Base-by-base conservation (phyloP, 495 filamentous ascomycete species). In the Annulohypoxylon moriforme region DNA sequence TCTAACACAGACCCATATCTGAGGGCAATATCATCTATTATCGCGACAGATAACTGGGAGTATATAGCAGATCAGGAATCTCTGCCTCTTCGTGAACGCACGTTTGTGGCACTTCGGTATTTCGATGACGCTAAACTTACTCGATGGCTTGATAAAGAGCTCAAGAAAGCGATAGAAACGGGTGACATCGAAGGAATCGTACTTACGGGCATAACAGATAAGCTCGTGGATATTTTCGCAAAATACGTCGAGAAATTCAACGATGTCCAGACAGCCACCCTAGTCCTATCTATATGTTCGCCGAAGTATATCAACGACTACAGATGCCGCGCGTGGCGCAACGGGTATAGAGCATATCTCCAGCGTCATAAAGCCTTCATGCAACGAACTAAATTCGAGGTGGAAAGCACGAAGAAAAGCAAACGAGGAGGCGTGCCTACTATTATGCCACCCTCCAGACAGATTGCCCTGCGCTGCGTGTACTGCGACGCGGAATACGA, bases 161-260 rank as follows among this genome's bases (percentile, higher is more conserved):
- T 90, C 0, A 73, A 83, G 9, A 85, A 87, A 25, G 90, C 89
- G 25, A 89, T 93, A 60, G 83, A 83, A 8, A 85, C 89, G 29
- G 96, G 96, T 46, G 90, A 97, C 75, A 89, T 97, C 57, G 93
- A 97, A 79, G 96, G 94, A 14, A 87, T 98, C 49, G 85, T 97
- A 8, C 86, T 99, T 3, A 96, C 96, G 0, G 96, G 96, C 16
- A 89, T 98, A 63, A 89, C 88, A 1, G 90, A 94, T 67, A 83
- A 86, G 33, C 88, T 92, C 24, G 89, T 97, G 62, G 91, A 94
- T 63, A 86, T 99, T 24, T 90, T 98, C 72, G 90, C 94, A 50
- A 91, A 91, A 24, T 98, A 97, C 78, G 90, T 97, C 73, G 86
- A 88, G 65, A 95, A 94, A 55, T 97, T 91, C 79, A 86, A 89